Conservation (phyloP, 176 grass and related monocot genomes). For the Lolium rigidum region DNA sequence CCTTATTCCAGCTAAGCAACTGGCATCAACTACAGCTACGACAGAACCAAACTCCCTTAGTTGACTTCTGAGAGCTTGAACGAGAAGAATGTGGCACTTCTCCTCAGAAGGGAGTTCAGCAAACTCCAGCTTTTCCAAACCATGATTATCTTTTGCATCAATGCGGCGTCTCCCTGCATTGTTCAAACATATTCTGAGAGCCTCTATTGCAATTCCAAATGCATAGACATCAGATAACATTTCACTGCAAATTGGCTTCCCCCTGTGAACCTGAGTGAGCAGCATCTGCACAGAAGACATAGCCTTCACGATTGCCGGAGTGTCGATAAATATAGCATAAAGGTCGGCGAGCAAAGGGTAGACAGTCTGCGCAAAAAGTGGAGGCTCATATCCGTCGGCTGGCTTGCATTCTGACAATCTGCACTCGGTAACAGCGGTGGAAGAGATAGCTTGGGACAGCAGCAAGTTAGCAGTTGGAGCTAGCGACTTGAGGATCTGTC, state of each 20-base stretch:
- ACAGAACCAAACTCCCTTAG: conserved; percentile 72
- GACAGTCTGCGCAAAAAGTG: conserved; percentile 73
- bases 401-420: conserved; percentile 51
- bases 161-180: conserved; percentile 58
- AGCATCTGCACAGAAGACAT: conserved; percentile 76
- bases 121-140: conserved; percentile 55
- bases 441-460: conserved; percentile 46
- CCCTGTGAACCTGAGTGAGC: conserved; percentile 73
- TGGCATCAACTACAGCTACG: conserved; percentile 77
- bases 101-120: conserved; percentile 71
- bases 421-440: conserved; percentile 36
- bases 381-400: conserved; percentile 51
- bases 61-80: conserved; percentile 76
- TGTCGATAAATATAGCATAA: conserved; percentile 72
- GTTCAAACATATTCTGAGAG: conserved; percentile 80
- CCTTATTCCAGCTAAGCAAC: conserved; percentile 82
- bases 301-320: conserved; percentile 77
- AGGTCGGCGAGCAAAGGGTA: conserved; percentile 91
- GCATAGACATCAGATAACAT: conserved; percentile 72
- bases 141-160: conserved; percentile 39
- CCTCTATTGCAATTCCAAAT: conserved; percentile 89
- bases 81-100: conserved; percentile 84
- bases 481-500: conserved; percentile 59
- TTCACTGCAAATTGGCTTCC: conserved; percentile 65
- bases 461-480: conserved; percentile 59